Conservation (phyloP, 768 basidiomycete genomes). For the Paxillus involutus region DNA sequence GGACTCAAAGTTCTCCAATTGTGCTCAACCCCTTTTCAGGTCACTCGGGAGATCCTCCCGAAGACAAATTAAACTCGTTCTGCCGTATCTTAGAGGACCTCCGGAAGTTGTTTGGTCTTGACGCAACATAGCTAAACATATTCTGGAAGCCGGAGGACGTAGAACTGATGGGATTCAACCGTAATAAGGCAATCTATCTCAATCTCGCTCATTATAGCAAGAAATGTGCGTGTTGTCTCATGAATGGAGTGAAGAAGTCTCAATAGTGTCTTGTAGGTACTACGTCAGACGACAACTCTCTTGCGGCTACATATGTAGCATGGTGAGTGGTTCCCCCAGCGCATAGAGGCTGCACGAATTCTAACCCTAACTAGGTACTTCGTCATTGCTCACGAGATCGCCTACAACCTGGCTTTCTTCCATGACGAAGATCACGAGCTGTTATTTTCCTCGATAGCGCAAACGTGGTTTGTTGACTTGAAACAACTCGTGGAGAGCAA, state of each 20-base stretch:
- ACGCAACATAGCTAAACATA: constrained; percentile 6
- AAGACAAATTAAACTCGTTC: constrained; percentile 3
- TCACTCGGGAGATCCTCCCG: background rate
- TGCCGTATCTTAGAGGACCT: too few relatives aligned
- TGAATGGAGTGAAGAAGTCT: background rate
- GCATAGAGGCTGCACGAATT: too few relatives aligned
- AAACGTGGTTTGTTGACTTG: too few relatives aligned
- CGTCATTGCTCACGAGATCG: constrained; percentile 28
- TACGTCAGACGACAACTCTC: background rate
- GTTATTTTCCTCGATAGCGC: too few relatives aligned
- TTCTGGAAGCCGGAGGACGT: constrained; percentile 7
- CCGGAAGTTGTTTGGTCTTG: constrained; percentile 4
- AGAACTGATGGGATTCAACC: too few relatives aligned
- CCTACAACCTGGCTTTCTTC: constrained; percentile 19
- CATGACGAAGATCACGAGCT: constrained; percentile 28
- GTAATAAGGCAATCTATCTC: too few relatives aligned
- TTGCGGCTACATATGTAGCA: background rate
- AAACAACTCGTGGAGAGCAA: too few relatives aligned
- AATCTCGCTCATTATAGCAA: constrained; percentile 8
- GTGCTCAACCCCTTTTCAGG: background rate
- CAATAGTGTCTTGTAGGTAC: background rate
- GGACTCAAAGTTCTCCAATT: background rate
- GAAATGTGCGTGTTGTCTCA: constrained; percentile 9
- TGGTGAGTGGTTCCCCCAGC: background rate
- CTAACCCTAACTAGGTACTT: constrained; percentile 17